Base-by-base conservation (phyloP, 306 rosid species). In the Gynostemma pentaphyllum region DNA sequence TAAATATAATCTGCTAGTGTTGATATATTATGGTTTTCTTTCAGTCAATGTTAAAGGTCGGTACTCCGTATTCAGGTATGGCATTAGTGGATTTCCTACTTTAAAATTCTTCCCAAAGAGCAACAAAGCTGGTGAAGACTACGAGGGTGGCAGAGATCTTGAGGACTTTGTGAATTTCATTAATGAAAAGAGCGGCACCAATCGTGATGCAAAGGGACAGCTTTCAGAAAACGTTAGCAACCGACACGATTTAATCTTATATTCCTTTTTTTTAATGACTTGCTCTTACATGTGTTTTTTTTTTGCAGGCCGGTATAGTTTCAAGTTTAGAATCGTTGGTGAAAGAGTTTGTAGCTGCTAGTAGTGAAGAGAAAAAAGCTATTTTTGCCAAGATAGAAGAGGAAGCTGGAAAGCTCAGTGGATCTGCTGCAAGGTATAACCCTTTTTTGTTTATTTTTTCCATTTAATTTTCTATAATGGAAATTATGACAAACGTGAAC, bases 81-180 rank as follows among this genome's bases (percentile, higher is more conserved):
- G 78, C 67, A 79, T 91, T 51, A 77, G 72, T 74, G 85, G 92
- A 60, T 88, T 62, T 72, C 98, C 95, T 21, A 82, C 96, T 0
- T 64, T 91, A 68, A 91, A 85, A 75, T 88, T 91, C 71, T 91
- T 91, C 54, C 96, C 96, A 22, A 82, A 68, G 79, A 62, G 51
- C 72, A 85, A 91, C 65, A 91, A 91, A 81, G 82, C 75, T 21
- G 95, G 96, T 51, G 88, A 91, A 83, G 90, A 80, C 75, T 85
- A 80, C 72, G 74, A 49, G 4, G 95, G 88, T 36, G 96, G 86
- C 62, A 86, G 85, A 41, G 90, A 86, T 24, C 67, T 92, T 70
- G 82, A 77, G n/a, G 95, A 81, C 76, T 85, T 92, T 41, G 94
- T 88, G 37, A 27, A 66, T 48, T 88, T 85, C 75, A 82, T 92